phyloP scores from a whole-genome alignment of 805 yeast species.

The Candida yuanshanica region DNA sequence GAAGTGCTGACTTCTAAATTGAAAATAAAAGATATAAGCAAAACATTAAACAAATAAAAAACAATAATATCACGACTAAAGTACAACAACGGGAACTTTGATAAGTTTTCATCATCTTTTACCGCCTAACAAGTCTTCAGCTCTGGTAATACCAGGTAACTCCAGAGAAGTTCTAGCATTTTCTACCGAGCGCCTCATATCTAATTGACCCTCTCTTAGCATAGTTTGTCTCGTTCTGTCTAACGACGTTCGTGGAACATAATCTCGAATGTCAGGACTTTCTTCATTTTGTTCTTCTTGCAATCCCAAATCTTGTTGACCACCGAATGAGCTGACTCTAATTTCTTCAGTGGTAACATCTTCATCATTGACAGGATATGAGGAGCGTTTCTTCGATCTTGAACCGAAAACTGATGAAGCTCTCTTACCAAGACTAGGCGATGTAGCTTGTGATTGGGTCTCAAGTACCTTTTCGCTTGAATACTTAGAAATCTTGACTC shows the following conservation, averaged over 20 bases:
- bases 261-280: slow-evolving; percentile 7
- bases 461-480: slow-evolving; percentile 29
- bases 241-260: slow-evolving; percentile 29
- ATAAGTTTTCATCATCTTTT: slow-evolving; percentile 3
- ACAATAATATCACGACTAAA: not conserved
- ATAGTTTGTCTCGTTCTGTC: slow-evolving; percentile 33
- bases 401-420: slow-evolving; percentile 33
- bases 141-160: slow-evolving; percentile 35
- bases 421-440: slow-evolving; percentile 22
- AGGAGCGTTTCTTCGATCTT: slow-evolving; percentile 24
- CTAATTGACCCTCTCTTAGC: slow-evolving; percentile 31
- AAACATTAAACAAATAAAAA: not conserved
- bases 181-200: slow-evolving; percentile 34
- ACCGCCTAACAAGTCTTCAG: slow-evolving; percentile 27
- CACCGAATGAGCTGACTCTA: not conserved
- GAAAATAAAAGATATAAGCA: not conserved
- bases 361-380: slow-evolving; percentile 21
- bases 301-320: too few species aligned
- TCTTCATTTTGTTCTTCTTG: too few species aligned
- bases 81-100: not conserved
- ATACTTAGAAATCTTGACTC: slow-evolving; percentile 46
- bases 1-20: not conserved
- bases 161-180: slow-evolving; percentile 36
- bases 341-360: slow-evolving; percentile 35
- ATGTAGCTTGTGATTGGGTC: slow-evolving; percentile 8